Percentiles rank a stretch among this genome's conserved stretches.
These are phyloP conservation scores for Apium graveolens DNA, from an alignment of 129 eudicot genomes.

Conservation along the genomic window DNA sequence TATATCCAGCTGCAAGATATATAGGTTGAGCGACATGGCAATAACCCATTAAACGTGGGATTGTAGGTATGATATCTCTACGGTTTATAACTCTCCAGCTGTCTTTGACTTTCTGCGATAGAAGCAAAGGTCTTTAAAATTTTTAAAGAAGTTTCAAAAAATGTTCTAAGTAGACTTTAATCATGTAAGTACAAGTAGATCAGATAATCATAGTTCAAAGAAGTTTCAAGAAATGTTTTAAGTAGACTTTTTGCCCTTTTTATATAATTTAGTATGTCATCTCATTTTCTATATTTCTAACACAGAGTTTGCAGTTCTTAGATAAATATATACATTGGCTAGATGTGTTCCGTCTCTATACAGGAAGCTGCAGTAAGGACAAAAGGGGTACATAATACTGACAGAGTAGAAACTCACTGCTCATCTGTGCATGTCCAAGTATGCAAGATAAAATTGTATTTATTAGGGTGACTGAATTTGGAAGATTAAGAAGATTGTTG, in stretches of 20 bases:
- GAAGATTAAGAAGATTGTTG: not conserved
- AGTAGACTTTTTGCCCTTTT: not conserved
- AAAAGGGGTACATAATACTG: not conserved
- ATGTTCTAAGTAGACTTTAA: too few species aligned
- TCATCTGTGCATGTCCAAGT: not conserved
- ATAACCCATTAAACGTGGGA: conserved; percentile 98
- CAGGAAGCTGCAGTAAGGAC: not conserved
- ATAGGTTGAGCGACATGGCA: conserved; percentile 98
- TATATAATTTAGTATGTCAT: not conserved
- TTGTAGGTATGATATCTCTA: conserved; percentile 95
- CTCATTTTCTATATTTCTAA: not conserved
- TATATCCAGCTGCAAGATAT: conserved; percentile 71
- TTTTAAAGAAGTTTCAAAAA: too few species aligned
- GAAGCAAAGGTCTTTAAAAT: conserved; percentile 2
- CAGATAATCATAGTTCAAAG: not conserved
- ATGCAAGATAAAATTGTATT: not conserved
- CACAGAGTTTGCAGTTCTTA: not conserved
- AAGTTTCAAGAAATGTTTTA: not conserved
- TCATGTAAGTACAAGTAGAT: not conserved
- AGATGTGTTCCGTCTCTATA: not conserved
- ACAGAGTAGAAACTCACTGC: not conserved
- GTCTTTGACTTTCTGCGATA: conserved; percentile 72
- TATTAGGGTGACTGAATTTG: not conserved
- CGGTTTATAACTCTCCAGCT: conserved; percentile 97
- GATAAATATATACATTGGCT: not conserved